phyloP scores from a whole-genome alignment of 345 rosid genomes.

The Iberis pinnata region DNA sequence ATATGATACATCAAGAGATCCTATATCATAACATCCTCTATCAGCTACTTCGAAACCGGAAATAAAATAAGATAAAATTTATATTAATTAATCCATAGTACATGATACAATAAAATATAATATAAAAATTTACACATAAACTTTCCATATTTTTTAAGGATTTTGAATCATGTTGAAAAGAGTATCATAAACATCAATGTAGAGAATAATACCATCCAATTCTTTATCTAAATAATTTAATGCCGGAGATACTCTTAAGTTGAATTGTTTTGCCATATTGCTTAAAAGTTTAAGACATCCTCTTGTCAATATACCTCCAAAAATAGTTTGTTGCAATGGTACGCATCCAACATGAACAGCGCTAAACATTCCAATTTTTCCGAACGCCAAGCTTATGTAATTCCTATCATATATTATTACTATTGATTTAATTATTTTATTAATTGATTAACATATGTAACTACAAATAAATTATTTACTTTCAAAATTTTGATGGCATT shows the following conservation, averaged over 20 bases:
- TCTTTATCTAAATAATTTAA: slow-evolving; percentile 11
- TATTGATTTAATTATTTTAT: no score
- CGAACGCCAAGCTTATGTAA: slow-evolving; percentile 12
- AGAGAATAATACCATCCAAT: slow-evolving; percentile 12
- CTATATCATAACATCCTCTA: slow-evolving; percentile 29
- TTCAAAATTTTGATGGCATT: slow-evolving; percentile 16
- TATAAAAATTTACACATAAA: no score
- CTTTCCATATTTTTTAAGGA: slow-evolving; percentile 12
- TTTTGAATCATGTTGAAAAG: slow-evolving; percentile 20
- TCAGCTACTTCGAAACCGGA: slow-evolving; percentile 31
- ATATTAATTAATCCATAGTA: no score
- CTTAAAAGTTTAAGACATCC: slow-evolving; percentile 19
- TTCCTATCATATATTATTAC: slow-evolving; percentile 14
- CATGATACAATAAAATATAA: no score
- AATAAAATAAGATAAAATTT: not conserved
- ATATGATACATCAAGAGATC: no score
- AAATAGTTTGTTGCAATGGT: slow-evolving; percentile 24
- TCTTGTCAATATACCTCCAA: slow-evolving; percentile 20
- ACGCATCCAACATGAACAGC: slow-evolving; percentile 23
- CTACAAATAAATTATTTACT: not conserved
- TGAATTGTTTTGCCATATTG: slow-evolving; percentile 23
- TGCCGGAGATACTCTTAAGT: slow-evolving; percentile 20
- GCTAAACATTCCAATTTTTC: slow-evolving; percentile 22
- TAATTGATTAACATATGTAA: not conserved
- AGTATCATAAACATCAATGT: slow-evolving; percentile 22